A percentile compares a stretch with the other conserved stretches of the same genome.
phyloP scores from a whole-genome alignment of 768 basidiomycete species.

The Lactifluus hygrophoroides region DNA sequence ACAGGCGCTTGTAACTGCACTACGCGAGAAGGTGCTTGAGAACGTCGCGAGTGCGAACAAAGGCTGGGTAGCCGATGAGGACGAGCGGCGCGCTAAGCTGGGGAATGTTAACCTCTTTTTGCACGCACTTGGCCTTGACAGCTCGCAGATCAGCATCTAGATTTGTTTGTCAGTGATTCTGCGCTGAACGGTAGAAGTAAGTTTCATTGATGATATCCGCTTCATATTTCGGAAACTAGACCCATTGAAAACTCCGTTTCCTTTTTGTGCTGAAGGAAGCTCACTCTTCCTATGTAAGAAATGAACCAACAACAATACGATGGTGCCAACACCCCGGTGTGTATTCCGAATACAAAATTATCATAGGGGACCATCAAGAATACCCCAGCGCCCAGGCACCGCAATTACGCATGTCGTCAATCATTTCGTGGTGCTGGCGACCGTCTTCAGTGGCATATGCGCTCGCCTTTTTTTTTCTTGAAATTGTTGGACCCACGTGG shows the following conservation, averaged over 20 bases:
- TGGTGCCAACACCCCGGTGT: not conserved
- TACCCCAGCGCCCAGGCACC: not conserved
- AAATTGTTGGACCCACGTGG: not conserved
- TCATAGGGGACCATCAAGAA: not conserved
- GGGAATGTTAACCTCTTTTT: constrained; percentile 90
- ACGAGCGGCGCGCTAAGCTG: constrained; percentile 64
- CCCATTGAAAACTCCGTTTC: not conserved
- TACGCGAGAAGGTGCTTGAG: constrained; percentile 91
- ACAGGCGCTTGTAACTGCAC: constrained; percentile 69
- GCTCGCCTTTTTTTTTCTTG: not conserved
- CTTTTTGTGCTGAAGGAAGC: not conserved
- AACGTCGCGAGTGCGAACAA: constrained; percentile 76
- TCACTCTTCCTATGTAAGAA: not conserved
- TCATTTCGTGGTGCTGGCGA: constrained; percentile 1
- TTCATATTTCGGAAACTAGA: constrained; percentile 14
- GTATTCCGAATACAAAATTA: constrained; percentile 2
- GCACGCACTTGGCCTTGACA: constrained; percentile 66
- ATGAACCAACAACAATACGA: not conserved
- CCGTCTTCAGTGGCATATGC: not conserved
- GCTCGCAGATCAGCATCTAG: constrained; percentile 49
- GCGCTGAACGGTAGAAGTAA: constrained; percentile 16
- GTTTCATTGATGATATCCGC: constrained; percentile 12
- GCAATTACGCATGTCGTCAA: not conserved
- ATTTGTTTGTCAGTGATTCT: constrained; percentile 11
- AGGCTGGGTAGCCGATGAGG: constrained; percentile 68